Base-by-base conservation (phyloP, 73 alveolate species). In the Uronychia setigera region DNA sequence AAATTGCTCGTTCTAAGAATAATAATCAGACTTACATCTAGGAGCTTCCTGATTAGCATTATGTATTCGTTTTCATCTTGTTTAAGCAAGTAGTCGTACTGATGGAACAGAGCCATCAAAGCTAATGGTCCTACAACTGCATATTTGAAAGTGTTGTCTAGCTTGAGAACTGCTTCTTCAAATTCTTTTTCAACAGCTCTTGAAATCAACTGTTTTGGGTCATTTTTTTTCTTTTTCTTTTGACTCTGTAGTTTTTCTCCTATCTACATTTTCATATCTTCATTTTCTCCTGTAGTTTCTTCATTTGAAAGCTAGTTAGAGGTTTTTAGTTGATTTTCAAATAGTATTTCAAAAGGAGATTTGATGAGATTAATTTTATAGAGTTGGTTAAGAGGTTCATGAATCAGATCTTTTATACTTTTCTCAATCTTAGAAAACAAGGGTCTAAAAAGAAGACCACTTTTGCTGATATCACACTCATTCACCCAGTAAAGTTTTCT, bases 111-210 rank as follows among this genome's bases (percentile, higher is more conserved):
- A n/a, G 84, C 91, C n/a, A 85, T 26, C 29, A 85, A 11, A n/a
- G 91, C 19, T 26, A 85, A 0, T 5, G 91, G 86, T 5, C 85
- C 85, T 13, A 85, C n/a, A 1, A 85, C 35, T 31, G 91, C 28
- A 31, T 77, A 77, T 30, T 58, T 29, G 1, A 85, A 0, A 1
- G 67, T 76, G 5, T 81, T 35, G 34, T 85, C 84, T 31, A 85
- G 1, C 57, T 85, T 82, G 1, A 11, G 26, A 9, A 77, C 32
- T 1, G 60, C 86, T 29, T 77, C 34, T 32, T 85, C 91, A 1
- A 85, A 31, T 27, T 83, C 84, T 29, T 29, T n/a, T 1, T 26
- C 30, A 0, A 33, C 74, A n/a, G 29, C 30, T 27, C 19, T 33
- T 13, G 59, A 11, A 1, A 83, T 19, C 9, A 75, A 59, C 28